Conservation (phyloP, 768 basidiomycete species). For the Tulasnella sp. region DNA sequence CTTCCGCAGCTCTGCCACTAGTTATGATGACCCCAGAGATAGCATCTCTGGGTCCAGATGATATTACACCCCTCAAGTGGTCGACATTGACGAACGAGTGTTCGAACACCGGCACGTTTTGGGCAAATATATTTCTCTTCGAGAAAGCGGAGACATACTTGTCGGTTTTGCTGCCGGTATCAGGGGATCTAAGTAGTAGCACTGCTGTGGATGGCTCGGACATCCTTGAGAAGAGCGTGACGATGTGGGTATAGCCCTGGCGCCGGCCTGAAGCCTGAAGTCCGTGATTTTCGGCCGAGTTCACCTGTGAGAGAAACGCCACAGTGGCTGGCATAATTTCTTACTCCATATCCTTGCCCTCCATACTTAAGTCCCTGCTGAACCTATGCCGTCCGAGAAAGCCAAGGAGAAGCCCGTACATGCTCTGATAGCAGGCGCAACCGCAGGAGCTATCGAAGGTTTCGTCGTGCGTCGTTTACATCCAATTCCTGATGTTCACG, state of each 20-base stretch:
- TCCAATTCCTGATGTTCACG: constrained; percentile 32
- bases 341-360: not conserved
- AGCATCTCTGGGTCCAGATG: constrained; percentile 26
- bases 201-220: not conserved
- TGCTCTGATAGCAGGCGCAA: constrained; percentile 81
- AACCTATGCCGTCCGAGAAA: constrained; percentile 6
- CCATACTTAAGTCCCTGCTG: not conserved
- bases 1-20: constrained; percentile 65
- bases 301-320: not conserved
- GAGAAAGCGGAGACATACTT: constrained; percentile 46
- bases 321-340: not conserved
- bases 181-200: constrained; percentile 33
- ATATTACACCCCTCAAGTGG: constrained; percentile 34
- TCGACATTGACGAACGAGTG: constrained; percentile 44
- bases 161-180: constrained; percentile 31
- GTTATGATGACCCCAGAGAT: constrained; percentile 63
- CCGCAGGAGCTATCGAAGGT: constrained; percentile 87
- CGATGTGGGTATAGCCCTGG: no score
- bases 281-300: not conserved
- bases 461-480: constrained; percentile 35
- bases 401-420: constrained; percentile 62
- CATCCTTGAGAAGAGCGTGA: no score
- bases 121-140: constrained; percentile 5
- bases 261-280: not conserved
- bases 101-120: constrained; percentile 51